phyloP scores from a whole-genome alignment of 176 grass and related monocot species.

The Pontederia paniculata region DNA sequence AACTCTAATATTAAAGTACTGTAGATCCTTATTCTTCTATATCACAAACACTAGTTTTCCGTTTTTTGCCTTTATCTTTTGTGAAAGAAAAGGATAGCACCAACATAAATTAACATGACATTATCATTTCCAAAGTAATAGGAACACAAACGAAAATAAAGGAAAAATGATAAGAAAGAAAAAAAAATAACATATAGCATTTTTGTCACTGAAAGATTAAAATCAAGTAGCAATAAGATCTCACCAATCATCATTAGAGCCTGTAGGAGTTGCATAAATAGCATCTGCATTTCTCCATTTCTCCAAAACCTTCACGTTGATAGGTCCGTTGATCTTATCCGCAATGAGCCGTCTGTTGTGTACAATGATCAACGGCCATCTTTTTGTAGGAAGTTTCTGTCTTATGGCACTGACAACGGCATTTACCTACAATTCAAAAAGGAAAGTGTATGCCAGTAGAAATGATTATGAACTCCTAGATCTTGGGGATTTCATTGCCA shows the following conservation, averaged over 20 bases:
- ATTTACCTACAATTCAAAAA: slow-evolving; percentile 36
- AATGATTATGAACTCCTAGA: neutral
- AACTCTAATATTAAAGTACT: too few species aligned
- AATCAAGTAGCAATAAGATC: slow-evolving; percentile 16
- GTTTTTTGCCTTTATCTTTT: too few species aligned
- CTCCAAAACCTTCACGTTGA: slow-evolving; percentile 27
- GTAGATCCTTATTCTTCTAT: too few species aligned
- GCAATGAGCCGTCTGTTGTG: slow-evolving; percentile 53
- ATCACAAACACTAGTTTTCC: too few species aligned
- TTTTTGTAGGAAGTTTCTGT: slow-evolving; percentile 34
- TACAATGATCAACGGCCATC: slow-evolving; percentile 42
- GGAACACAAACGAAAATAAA: too few species aligned
- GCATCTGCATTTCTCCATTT: slow-evolving; percentile 52
- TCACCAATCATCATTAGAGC: slow-evolving; percentile 81
- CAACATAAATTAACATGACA: too few species aligned
- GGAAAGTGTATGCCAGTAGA: neutral
- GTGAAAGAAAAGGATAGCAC: too few species aligned
- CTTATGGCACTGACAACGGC: slow-evolving; percentile 37
- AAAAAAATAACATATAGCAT: too few species aligned
- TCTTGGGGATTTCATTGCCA: too few species aligned
- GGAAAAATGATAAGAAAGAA: too few species aligned
- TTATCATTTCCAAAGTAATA: too few species aligned
- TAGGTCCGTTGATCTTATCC: slow-evolving; percentile 30
- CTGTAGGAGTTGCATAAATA: slow-evolving; percentile 61
- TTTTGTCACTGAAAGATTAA: neutral